phyloP scores from a whole-genome alignment of 1,284 basidiomycete genomes.

The Hemileia vastatrix region DNA sequence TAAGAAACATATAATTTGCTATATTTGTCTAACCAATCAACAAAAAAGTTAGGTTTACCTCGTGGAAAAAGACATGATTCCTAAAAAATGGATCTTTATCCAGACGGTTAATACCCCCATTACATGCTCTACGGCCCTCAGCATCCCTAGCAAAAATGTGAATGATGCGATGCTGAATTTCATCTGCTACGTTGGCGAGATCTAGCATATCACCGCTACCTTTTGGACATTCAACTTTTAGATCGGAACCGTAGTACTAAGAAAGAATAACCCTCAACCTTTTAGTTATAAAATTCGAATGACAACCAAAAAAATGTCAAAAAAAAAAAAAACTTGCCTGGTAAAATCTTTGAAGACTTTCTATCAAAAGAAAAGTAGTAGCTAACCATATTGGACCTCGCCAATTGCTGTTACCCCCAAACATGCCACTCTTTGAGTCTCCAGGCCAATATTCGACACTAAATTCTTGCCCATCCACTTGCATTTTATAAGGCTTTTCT shows the following conservation, averaged over 20 bases:
- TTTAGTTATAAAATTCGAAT: no score
- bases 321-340: constrained; percentile 57
- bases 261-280: no score
- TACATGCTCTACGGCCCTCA: constrained; percentile 74
- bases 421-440: constrained; percentile 93
- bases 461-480: constrained; percentile 81
- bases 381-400: constrained; percentile 77
- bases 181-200: constrained; percentile 81
- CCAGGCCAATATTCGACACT: constrained; percentile 96
- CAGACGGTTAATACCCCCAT: constrained; percentile 77
- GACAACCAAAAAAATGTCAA: constrained; percentile 3
- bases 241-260: constrained; percentile 38
- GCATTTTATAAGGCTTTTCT: constrained; percentile 85
- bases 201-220: constrained; percentile 91
- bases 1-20: no score
- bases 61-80: constrained; percentile 91
- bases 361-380: constrained; percentile 77
- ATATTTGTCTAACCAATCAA: constrained; percentile 9
- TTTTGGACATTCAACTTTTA: constrained; percentile 77
- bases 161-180: constrained; percentile 93
- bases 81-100: constrained; percentile 92
- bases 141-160: constrained; percentile 88
- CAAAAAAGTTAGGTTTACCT: constrained; percentile 50
- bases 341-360: constrained; percentile 90
- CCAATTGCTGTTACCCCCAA: constrained; percentile 98